phyloP scores from a whole-genome alignment of 2,329 filamentous ascomycete genomes.

The Polytolypa hystricis region DNA sequence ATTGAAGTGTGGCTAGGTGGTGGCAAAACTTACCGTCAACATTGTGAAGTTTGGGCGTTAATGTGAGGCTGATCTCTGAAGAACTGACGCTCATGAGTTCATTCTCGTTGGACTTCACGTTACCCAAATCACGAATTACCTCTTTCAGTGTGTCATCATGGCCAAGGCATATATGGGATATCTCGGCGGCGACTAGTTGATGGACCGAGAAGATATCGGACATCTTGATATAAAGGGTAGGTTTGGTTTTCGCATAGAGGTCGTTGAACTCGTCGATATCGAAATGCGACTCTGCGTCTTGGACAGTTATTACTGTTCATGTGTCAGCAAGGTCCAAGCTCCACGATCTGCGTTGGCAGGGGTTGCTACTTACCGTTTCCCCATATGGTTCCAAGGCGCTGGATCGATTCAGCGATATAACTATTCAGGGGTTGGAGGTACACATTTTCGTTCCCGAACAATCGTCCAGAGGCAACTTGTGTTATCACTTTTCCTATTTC shows the following conservation, averaged over 20 bases:
- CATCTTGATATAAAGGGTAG: slow-evolving; percentile 99
- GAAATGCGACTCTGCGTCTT: slow-evolving; percentile 80
- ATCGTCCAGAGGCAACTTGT: slow-evolving; percentile 75
- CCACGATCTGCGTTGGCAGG: background rate
- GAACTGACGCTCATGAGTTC: slow-evolving; percentile 81
- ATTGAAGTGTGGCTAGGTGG: background rate
- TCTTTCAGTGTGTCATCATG: slow-evolving; percentile 84
- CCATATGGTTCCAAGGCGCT: slow-evolving; percentile 65
- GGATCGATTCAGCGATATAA: slow-evolving; percentile 76
- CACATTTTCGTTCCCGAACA: slow-evolving; percentile 89
- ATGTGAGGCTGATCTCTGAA: slow-evolving; percentile 79
- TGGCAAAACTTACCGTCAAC: slow-evolving; percentile 51
- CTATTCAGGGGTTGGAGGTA: slow-evolving; percentile 92
- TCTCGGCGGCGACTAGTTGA: slow-evolving; percentile 69
- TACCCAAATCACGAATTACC: slow-evolving; percentile 85
- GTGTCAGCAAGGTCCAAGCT: slow-evolving; percentile 22
- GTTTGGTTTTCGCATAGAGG: slow-evolving; percentile 89
- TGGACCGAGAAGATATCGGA: slow-evolving; percentile 95
- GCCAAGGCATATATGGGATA: slow-evolving; percentile 63
- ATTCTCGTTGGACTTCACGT: slow-evolving; percentile 89
- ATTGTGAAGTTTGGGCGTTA: slow-evolving; percentile 82
- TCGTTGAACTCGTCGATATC: slow-evolving; percentile 99
- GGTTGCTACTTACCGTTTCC: slow-evolving; percentile 42
- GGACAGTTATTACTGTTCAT: slow-evolving; percentile 60
- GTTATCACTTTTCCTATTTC: slow-evolving; percentile 87